Evolutionary conservation across 331 rosid genomes (phyloP), one percentile per base, ranked within the genome.

Genomic region (Saraca asoca): DNA sequence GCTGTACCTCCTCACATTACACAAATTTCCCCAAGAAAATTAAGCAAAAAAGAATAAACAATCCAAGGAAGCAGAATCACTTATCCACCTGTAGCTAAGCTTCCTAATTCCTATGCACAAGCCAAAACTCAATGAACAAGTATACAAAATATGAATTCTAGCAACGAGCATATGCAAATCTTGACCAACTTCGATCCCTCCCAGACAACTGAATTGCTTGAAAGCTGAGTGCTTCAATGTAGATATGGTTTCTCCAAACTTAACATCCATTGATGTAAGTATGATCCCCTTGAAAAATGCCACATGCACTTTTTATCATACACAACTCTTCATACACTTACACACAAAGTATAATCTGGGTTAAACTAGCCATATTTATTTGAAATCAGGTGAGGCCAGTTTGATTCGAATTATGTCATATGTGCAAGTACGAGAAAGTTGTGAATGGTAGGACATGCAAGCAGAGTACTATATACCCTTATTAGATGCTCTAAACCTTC

Each of bases 91-190:
- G 49, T 49, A 72, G 43, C 45, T 61, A 63, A 51, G 57, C 54
- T 17, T 56, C 52, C 66, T 54, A 24, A 39, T 53, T 75, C 51
- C 72, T 76, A 61, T 74, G 62, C 66, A 73, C 76, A 74, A 68
- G 75, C 73, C 74, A 73, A 69, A 45, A 77, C 51, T 68, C 51
- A 58, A 73, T 58, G 69, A 62, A 72, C 84, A 79, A 69, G 58
- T 72, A 62, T 62, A 57, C 75, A 75, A 19, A 56, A 49, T 68
- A 59, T 68, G 59, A 80, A 43, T 19, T 55, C 58, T 53, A 38
- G 34, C 58, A 63, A 48, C 18, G 46, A 59, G 49, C 66, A 48
- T 0, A 69, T 33, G 62, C 29, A 76, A 54, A 67, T 64, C 46
- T 66, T 54, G 20, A 68, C 37, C 71, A 56, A 64, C 66, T 61